Conservation (phyloP, 2,329 filamentous ascomycete species). For the Onygenales sp. region DNA sequence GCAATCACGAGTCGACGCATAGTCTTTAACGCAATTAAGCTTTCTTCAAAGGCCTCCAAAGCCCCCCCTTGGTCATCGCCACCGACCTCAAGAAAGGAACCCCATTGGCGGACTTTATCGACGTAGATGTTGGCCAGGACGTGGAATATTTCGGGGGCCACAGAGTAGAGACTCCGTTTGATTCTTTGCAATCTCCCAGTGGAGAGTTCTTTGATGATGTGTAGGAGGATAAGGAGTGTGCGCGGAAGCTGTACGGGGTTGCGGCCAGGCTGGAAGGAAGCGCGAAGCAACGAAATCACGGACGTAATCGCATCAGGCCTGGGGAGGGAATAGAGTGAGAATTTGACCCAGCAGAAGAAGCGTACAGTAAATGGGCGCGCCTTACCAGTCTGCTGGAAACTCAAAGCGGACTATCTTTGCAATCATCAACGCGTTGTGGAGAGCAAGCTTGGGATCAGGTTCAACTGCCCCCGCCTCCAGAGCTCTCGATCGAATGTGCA, state of each 20-base stretch:
- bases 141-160: slow-evolving; percentile 76
- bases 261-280: slow-evolving; percentile 40
- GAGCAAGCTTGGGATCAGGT: slow-evolving; percentile 61
- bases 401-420: slow-evolving; percentile 86
- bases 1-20: slow-evolving; percentile 68
- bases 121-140: slow-evolving; percentile 71
- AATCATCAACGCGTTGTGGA: slow-evolving; percentile 80
- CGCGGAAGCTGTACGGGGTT: slow-evolving; percentile 61
- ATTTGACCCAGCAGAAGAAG: neutral
- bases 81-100: slow-evolving; percentile 48
- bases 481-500: slow-evolving; percentile 62
- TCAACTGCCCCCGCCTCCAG: slow-evolving; percentile 71
- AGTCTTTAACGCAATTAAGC: slow-evolving; percentile 67
- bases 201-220: slow-evolving; percentile 82
- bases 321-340: slow-evolving; percentile 1
- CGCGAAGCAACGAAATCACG: slow-evolving; percentile 56
- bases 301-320: slow-evolving; percentile 41
- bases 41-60: slow-evolving; percentile 62
- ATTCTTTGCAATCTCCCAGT: slow-evolving; percentile 68
- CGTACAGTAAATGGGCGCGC: neutral
- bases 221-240: slow-evolving; percentile 66
- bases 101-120: slow-evolving; percentile 62
- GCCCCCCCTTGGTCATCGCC: slow-evolving; percentile 51
- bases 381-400: slow-evolving; percentile 73
- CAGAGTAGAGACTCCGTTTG: slow-evolving; percentile 64